Evolutionary conservation across 2,329 filamentous ascomycete species (phyloP).

Genomic region (Fusarium proliferatum): DNA sequence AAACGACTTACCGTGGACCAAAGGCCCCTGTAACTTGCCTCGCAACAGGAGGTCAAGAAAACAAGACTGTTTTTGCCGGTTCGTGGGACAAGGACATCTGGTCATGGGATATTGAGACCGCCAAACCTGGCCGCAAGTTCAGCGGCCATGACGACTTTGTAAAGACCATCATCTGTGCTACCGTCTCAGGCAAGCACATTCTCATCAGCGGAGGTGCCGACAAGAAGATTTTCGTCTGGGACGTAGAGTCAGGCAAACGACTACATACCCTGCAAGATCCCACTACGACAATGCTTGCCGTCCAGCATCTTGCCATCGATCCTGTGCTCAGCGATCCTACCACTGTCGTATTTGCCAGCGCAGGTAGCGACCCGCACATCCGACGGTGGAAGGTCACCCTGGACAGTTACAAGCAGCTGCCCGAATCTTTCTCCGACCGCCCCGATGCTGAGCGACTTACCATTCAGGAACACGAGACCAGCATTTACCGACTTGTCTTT

Average conservation of each 20-base stretch:
- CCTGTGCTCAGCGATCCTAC: slow-evolving; percentile 65
- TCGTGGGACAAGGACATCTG: slow-evolving; percentile 96
- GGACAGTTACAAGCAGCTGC: slow-evolving; percentile 64
- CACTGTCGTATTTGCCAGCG: slow-evolving; percentile 75
- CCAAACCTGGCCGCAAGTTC: slow-evolving; percentile 67
- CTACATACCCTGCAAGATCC: slow-evolving; percentile 84
- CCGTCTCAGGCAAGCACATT: slow-evolving; percentile 68
- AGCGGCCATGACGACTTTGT: slow-evolving; percentile 91
- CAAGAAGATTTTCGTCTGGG: slow-evolving; percentile 86
- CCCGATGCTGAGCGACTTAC: slow-evolving; percentile 58
- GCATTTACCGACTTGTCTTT: slow-evolving; percentile 84
- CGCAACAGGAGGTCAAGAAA: slow-evolving; percentile 68
- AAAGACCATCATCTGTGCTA: slow-evolving; percentile 77
- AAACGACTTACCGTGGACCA: slow-evolving; percentile 74
- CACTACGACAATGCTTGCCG: slow-evolving; percentile 74
- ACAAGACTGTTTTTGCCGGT: slow-evolving; percentile 79
- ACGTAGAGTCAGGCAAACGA: slow-evolving; percentile 72
- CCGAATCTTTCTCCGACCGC: slow-evolving; percentile 56
- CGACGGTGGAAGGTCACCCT: slow-evolving; percentile 77
- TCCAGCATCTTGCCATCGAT: slow-evolving; percentile 84
- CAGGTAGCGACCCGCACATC: slow-evolving; percentile 83
- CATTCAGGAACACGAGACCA: slow-evolving; percentile 88
- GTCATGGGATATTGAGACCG: slow-evolving; percentile 78
- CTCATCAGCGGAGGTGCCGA: slow-evolving; percentile 83
- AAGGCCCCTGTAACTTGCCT: slow-evolving; percentile 83